Evolutionary conservation across 805 yeast genomes (phyloP).

Genomic region (Zygoascus ofunaensis): DNA sequence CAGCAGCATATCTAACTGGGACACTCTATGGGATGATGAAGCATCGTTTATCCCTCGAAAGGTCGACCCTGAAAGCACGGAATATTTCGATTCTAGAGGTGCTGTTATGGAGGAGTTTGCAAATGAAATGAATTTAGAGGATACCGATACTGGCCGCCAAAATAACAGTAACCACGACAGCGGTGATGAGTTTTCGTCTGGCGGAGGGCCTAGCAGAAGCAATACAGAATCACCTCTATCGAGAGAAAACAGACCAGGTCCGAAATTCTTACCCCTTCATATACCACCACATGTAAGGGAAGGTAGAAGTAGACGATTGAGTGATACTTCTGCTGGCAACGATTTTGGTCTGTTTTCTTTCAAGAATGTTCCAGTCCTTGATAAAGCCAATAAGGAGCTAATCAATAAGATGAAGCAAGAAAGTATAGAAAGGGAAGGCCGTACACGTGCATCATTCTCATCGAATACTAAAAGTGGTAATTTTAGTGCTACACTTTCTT

Average conservation of each 20-base stretch:
- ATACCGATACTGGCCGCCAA: constrained; percentile 6
- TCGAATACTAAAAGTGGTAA: not conserved
- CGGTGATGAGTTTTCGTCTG: constrained; percentile 1
- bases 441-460: not conserved
- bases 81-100: constrained; percentile 86
- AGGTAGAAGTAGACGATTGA: constrained; percentile 56
- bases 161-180: constrained; percentile 11
- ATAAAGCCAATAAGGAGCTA: constrained; percentile 88
- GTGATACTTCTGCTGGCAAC: constrained; percentile 47
- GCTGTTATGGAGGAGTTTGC: constrained; percentile 64
- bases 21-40: constrained; percentile 58
- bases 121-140: constrained; percentile 21
- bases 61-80: constrained; percentile 78
- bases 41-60: constrained; percentile 69
- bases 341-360: constrained; percentile 90
- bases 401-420: constrained; percentile 65
- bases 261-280: constrained; percentile 33
- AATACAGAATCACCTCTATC: constrained; percentile 10
- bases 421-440: not conserved
- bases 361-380: constrained; percentile 80
- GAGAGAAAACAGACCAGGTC: constrained; percentile 2
- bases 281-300: constrained; percentile 55
- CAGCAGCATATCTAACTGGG: constrained; percentile 59
- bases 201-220: constrained; percentile 26
- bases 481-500: not conserved